Conservation (phyloP, 2,329 filamentous ascomycete species). For the Phialemoniopsis sp. region DNA sequence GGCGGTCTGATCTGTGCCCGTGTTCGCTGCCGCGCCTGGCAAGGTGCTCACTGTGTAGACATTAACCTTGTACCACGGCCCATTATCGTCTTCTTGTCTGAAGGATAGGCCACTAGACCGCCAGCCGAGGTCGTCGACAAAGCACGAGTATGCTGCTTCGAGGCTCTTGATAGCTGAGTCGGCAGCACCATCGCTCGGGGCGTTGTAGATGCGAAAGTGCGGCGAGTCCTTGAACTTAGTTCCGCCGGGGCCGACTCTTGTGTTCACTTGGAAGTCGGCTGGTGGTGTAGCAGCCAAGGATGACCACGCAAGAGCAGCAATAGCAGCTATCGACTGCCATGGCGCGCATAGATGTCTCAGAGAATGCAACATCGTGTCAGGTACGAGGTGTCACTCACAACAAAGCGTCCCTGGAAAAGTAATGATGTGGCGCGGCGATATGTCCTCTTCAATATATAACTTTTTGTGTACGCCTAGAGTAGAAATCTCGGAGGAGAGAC, state of each 20-base stretch:
- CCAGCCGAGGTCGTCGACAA: constrained; percentile 25
- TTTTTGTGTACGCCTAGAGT: too few species aligned
- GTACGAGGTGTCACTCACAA: too few species aligned
- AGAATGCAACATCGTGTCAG: too few species aligned
- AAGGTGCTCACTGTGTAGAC: constrained; percentile 34
- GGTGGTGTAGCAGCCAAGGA: constrained; percentile 13
- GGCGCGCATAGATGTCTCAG: too few species aligned
- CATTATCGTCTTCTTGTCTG: constrained; percentile 18
- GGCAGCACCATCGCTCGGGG: constrained; percentile 17
- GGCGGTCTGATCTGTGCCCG: constrained; percentile 29
- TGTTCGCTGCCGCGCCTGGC: constrained; percentile 27
- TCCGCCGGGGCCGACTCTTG: constrained; percentile 20
- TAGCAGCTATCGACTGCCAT: too few species aligned
- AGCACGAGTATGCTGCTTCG: constrained; percentile 37
- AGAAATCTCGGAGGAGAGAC: too few species aligned
- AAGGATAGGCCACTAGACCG: constrained; percentile 25
- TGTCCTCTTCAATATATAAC: too few species aligned
- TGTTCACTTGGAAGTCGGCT: constrained; percentile 18
- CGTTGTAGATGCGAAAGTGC: constrained; percentile 34
- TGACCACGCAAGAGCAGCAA: constrained; percentile 2
- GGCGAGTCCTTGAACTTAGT: constrained; percentile 25
- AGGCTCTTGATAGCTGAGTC: constrained; percentile 30
- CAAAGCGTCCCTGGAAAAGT: too few species aligned
- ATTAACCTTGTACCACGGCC: constrained; percentile 41
- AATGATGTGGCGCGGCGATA: too few species aligned